Conservation (phyloP, 176 grass and related monocot species). For the Rhynchospora tenuis region DNA sequence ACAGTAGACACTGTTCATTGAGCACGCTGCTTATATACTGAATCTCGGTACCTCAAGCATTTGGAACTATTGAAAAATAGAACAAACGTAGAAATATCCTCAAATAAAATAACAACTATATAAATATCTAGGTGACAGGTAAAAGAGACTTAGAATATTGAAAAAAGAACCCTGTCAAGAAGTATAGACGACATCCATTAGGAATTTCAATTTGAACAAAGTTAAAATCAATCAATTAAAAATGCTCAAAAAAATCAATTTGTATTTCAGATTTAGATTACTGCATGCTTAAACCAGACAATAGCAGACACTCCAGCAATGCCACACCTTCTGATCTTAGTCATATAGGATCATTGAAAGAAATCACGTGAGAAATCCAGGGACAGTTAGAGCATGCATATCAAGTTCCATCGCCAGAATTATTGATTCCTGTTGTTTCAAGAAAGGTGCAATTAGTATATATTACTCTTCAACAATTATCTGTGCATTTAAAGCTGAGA, state of each 20-base stretch:
- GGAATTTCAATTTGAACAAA: neutral
- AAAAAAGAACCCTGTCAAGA: neutral
- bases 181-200: neutral
- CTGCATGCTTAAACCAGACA: neutral
- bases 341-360: neutral
- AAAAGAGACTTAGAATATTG: neutral
- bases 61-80: no score
- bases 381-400: no score
- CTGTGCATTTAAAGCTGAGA: no score
- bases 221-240: neutral
- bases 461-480: no score
- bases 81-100: neutral
- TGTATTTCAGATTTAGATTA: no score
- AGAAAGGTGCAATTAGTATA: no score
- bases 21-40: no score
- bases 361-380: neutral
- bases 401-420: no score
- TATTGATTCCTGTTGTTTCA: no score
- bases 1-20: no score
- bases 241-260: no score
- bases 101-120: neutral
- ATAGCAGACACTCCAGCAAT: neutral
- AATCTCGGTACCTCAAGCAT: no score
- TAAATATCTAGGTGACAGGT: neutral
- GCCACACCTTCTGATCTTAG: neutral